phyloP scores from a whole-genome alignment of 345 rosid genomes.

The Lepidium aucheri region DNA sequence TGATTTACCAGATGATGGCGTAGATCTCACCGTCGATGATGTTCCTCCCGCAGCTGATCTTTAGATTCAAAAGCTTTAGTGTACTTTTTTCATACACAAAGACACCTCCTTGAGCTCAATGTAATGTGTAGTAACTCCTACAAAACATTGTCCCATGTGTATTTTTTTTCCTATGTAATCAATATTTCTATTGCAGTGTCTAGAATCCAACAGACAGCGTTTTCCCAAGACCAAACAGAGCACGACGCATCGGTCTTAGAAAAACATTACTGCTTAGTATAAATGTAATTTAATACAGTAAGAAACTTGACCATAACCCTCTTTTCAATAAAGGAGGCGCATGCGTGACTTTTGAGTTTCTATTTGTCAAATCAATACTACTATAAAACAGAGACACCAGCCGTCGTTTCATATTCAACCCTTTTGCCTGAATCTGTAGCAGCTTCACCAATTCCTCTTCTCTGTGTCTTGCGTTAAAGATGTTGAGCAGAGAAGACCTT shows the following conservation, averaged over 20 bases:
- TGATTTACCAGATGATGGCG: constrained; percentile 72
- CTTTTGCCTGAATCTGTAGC: too few relatives aligned
- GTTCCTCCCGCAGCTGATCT: constrained; percentile 31
- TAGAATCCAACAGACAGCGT: neutral
- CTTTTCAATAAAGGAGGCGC: neutral
- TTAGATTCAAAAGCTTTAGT: constrained; percentile 7
- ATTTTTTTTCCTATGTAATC: neutral
- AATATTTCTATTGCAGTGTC: neutral
- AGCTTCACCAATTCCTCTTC: too few relatives aligned
- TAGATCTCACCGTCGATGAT: constrained; percentile 48
- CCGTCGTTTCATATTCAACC: neutral
- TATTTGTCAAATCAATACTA: neutral
- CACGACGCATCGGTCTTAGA: neutral
- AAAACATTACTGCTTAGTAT: neutral
- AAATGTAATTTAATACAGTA: neutral
- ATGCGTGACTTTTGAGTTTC: neutral
- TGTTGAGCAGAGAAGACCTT: neutral
- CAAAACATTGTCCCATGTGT: neutral
- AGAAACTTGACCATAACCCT: neutral
- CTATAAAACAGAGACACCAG: neutral
- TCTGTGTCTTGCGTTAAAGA: neutral
- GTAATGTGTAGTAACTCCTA: neutral
- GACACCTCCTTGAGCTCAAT: constrained; percentile 6
- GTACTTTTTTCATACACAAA: neutral
- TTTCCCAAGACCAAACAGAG: neutral